These are phyloP conservation scores for Gracilaria gracilis DNA, from an alignment of 23 red algal genomes.

Conservation along the genomic window DNA sequence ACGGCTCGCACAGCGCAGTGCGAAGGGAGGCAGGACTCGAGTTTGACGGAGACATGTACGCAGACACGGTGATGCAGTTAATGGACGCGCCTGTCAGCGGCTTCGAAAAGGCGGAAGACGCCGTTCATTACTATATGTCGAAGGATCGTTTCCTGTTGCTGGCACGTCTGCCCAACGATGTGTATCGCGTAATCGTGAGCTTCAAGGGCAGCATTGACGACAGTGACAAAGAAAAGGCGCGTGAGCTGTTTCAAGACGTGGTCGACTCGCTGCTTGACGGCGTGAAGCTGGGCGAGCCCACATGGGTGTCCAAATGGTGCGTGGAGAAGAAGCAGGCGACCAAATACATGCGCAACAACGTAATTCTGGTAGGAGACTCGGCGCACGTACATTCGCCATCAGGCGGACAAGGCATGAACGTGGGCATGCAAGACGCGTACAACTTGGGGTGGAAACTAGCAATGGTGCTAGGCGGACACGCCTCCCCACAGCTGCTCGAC, in stretches of 20 bases:
- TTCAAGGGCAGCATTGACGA: neutral
- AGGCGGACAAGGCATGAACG: constrained; percentile 14
- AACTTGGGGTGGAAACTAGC: constrained; percentile 14
- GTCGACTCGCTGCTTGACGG: neutral
- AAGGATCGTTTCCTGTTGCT: constrained; percentile 4
- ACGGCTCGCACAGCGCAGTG: neutral
- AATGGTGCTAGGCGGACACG: neutral
- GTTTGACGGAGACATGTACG: constrained; percentile 23
- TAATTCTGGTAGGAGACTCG: neutral
- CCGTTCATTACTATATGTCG: constrained; percentile 21
- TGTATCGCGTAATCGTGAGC: constrained; percentile 5
- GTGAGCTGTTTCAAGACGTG: constrained; percentile 20
- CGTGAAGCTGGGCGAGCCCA: neutral
- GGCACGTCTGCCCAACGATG: neutral
- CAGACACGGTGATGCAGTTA: neutral
- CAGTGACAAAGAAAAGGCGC: neutral
- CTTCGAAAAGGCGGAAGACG: neutral
- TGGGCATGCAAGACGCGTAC: constrained; percentile 25
- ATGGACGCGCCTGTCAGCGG: constrained; percentile 8
- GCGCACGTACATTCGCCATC: constrained; percentile 2
- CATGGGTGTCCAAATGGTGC: constrained; percentile 18
- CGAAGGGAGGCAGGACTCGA: neutral
- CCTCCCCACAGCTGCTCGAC: neutral
- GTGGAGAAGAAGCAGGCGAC: neutral
- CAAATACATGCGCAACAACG: neutral